phyloP scores from a whole-genome alignment of 768 basidiomycete genomes.

The Amanita exitialis region DNA sequence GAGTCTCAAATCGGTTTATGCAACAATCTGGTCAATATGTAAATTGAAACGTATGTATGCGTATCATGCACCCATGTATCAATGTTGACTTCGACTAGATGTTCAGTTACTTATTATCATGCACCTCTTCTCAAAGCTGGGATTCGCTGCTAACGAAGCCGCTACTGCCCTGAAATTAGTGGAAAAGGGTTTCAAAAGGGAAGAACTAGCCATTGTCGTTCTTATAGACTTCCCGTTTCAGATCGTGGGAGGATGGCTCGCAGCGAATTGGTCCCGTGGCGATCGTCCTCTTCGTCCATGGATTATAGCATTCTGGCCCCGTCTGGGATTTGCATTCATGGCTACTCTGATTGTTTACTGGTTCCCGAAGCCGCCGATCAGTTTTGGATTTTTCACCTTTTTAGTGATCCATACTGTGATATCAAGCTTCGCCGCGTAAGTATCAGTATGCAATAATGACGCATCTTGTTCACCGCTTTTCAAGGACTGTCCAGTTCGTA shows the following conservation, averaged over 20 bases:
- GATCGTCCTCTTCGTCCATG: conserved; percentile 76
- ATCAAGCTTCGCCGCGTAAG: conserved; percentile 79
- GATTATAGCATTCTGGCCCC: conserved; percentile 87
- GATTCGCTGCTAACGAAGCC: conserved; percentile 90
- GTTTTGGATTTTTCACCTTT: conserved; percentile 68
- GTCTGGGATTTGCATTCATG: conserved; percentile 62
- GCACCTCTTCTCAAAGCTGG: conserved; percentile 88
- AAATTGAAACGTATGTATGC: conserved; percentile 71
- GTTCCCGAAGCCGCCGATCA: conserved; percentile 75
- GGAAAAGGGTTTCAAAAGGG: conserved; percentile 91
- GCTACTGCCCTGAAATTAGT: conserved; percentile 89
- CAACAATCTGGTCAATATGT: conserved; percentile 91
- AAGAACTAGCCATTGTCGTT: conserved; percentile 92
- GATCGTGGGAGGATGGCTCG: conserved; percentile 89
- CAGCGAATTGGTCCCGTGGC: conserved; percentile 84
- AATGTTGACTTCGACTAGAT: conserved; percentile 38
- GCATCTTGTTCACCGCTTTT: background rate
- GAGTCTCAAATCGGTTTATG: conserved; percentile 85
- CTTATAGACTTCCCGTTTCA: conserved; percentile 98
- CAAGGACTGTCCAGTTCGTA: conserved; percentile 95
- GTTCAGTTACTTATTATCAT: conserved; percentile 81
- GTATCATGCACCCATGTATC: background rate
- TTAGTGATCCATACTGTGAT: conserved; percentile 76
- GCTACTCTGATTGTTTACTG: conserved; percentile 71
- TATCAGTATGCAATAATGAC: background rate